A percentile compares a stretch with the other conserved stretches of the same genome.
These are phyloP conservation scores for sunflower (Helianthus annuus) DNA, from an alignment of 129 eudicot species.

Conservation along the genomic window HanXRQr2.0-SUNRISE NC_035448.2:149106405-149106904, in stretches of 20 bases:
- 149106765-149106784: background rate
- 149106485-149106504: background rate
- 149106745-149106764: background rate
- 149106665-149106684: background rate
- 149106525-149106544: no score
- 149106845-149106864: background rate
- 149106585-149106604: background rate
- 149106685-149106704: background rate
- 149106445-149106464: background rate
- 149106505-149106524: background rate
- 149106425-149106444: background rate
- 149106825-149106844: background rate
- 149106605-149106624: background rate
- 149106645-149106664: background rate
- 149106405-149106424: background rate
- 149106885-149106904: no score
- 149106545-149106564: no score
- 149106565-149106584: background rate
- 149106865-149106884: background rate
- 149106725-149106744: background rate
- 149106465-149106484: no score
- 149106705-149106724: no score
- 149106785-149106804: background rate
- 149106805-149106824: background rate
- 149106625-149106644: background rate